Base-by-base conservation (phyloP, 306 rosid species). In the Inga oerstediana region DNA sequence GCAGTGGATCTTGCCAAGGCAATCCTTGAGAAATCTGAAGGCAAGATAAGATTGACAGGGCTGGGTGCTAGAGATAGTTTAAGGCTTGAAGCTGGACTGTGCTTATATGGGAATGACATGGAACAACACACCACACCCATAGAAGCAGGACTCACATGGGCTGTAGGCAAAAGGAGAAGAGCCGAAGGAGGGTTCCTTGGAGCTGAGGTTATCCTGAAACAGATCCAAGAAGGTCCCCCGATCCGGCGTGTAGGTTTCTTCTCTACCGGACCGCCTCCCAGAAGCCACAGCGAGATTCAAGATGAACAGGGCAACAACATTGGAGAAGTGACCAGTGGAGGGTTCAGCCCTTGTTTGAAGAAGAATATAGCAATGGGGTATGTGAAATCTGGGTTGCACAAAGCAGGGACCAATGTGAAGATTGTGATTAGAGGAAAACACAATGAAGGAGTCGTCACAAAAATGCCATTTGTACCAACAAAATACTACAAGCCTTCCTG, bases 111-210 rank as follows among this genome's bases (percentile, higher is more conserved):
- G 8, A 97, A 91, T 76, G 99, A 97, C 87, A 75, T 97, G 97
- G 99, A 94, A 62, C 98, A 97, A 77, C 97, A 94, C 87, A 87
- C 20, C 80, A 89, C 99, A 59, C 99, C 99, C 15, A 85, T 96
- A 30, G 99, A 96, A 88, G 99, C 98, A 19, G 99, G 98, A 73
- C 97, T 96, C 46, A 81, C 99, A 74, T 96, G 99, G 98, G 99
- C 99, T 45, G 90, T 96, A 80, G 98, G 97, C 62, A 96, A 96
- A 88, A 90, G 99, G 46, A 92, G 99, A 78, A 90, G 98, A 86
- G 98, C 98, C 24, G 98, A 94, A 87, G 99, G 99, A 54, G 99
- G 99, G 64, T 96, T 96, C 86, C 95, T 96, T 0, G 99, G 99
- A 30, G 97, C 98, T 62, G 90, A 90, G 49, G 90, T 93, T 35